phyloP scores from a whole-genome alignment of 2,329 filamentous ascomycete genomes.

The Pseudogymnoascus sp. region DNA sequence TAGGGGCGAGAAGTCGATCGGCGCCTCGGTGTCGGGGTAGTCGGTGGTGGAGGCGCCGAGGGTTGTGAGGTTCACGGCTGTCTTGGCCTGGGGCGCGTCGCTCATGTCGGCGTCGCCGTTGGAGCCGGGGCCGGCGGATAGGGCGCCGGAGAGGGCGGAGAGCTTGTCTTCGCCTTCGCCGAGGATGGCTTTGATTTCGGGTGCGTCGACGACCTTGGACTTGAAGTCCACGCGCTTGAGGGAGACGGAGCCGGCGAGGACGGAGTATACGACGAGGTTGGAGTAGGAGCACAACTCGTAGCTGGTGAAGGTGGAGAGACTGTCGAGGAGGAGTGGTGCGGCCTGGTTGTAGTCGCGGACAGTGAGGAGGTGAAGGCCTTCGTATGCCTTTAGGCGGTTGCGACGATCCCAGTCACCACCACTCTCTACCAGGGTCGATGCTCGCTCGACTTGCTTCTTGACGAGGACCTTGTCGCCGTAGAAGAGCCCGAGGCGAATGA shows the following conservation, averaged over 20 bases:
- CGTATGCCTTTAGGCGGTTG: constrained; percentile 97
- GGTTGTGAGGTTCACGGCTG: constrained; percentile 80
- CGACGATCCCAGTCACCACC: constrained; percentile 98
- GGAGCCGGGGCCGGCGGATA: constrained; percentile 72
- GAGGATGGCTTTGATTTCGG: constrained; percentile 95
- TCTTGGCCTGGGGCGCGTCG: constrained; percentile 45
- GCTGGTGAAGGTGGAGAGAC: constrained; percentile 94
- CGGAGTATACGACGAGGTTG: constrained; percentile 86
- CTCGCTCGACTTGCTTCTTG: constrained; percentile 88
- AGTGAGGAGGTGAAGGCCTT: constrained; percentile 86
- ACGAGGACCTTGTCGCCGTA: constrained; percentile 88
- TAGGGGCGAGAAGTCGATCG: constrained; percentile 82
- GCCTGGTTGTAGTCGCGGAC: constrained; percentile 83
- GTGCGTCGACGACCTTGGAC: constrained; percentile 95
- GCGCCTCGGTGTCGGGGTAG: constrained; percentile 68
- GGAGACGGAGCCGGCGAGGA: constrained; percentile 87
- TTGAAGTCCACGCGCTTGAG: constrained; percentile 98
- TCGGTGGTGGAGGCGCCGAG: constrained; percentile 57
- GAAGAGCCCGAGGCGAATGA: constrained; percentile 92
- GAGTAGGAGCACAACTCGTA: constrained; percentile 98
- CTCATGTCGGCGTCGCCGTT: constrained; percentile 59
- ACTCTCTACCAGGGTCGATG: constrained; percentile 81
- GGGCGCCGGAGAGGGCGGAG: constrained; percentile 67
- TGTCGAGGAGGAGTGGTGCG: constrained; percentile 90
- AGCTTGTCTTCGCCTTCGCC: constrained; percentile 84